A percentile compares a stretch with the other conserved stretches of the same genome.
phyloP scores from a whole-genome alignment of 2,329 filamentous ascomycete species.

The Talaromyces albobiverticillius region DNA sequence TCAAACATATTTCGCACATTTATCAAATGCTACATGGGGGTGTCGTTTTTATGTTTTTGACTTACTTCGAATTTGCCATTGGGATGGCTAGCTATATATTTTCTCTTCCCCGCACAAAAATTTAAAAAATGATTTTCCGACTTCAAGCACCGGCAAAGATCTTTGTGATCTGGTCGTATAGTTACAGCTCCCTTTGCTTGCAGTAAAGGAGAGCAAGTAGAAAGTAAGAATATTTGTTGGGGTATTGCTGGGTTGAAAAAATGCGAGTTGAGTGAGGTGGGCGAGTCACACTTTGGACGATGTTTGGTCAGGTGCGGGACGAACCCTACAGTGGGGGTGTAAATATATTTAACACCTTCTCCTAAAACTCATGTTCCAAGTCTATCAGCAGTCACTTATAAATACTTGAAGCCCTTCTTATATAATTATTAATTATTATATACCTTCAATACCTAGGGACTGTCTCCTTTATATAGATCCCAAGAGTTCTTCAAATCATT shows the following conservation, averaged over 20 bases:
- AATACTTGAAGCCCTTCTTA: too few relatives aligned
- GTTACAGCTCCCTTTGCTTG: neutral
- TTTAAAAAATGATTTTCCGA: neutral
- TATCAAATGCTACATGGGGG: too few relatives aligned
- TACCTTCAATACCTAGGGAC: too few relatives aligned
- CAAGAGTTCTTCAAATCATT: too few relatives aligned
- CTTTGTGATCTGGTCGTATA: neutral
- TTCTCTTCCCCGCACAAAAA: constrained; percentile 3
- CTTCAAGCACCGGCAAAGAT: neutral
- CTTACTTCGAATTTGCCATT: constrained; percentile 41
- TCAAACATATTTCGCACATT: too few relatives aligned
- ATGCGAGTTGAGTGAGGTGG: neutral
- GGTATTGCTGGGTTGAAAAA: neutral
- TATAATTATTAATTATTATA: too few relatives aligned
- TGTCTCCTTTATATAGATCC: too few relatives aligned
- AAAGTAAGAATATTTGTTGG: neutral
- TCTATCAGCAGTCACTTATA: too few relatives aligned
- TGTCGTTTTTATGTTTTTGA: neutral
- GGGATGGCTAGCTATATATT: constrained; percentile 3
- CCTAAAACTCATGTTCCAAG: too few relatives aligned
- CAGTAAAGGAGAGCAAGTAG: neutral
- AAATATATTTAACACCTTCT: too few relatives aligned
- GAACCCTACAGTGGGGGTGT: too few relatives aligned
- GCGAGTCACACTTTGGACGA: neutral
- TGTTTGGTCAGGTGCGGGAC: neutral